Evolutionary conservation across 1,284 basidiomycete species (phyloP).

Genomic region (Cystobasidium slooffiae): DNA sequence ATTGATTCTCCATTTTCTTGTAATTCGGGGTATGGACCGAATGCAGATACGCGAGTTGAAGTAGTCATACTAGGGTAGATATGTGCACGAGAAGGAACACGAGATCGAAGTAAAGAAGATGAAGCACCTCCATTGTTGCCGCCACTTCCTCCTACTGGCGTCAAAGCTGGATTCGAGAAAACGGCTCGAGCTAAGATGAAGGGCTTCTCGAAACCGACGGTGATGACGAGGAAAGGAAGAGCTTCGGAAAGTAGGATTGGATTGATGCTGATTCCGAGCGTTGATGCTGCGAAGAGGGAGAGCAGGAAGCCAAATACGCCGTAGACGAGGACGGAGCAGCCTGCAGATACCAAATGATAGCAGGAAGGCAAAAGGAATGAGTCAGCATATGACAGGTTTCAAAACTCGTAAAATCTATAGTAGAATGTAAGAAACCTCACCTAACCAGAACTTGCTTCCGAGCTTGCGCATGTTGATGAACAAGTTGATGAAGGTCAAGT

Average conservation of each 20-base stretch:
- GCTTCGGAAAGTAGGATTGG: slow-evolving; percentile 92
- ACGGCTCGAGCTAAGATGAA: slow-evolving; percentile 88
- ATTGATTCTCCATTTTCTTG: slow-evolving; percentile 44
- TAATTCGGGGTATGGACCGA: slow-evolving; percentile 43
- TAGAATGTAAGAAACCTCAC: slow-evolving; percentile 53
- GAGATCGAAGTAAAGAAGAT: slow-evolving; percentile 43
- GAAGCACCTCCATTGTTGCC: slow-evolving; percentile 15
- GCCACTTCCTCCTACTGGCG: slow-evolving; percentile 53
- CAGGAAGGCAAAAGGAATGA: background rate
- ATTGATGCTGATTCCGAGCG: slow-evolving; percentile 84
- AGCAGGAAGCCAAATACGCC: slow-evolving; percentile 86
- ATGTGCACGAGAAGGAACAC: slow-evolving; percentile 58
- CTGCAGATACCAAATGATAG: slow-evolving; percentile 55
- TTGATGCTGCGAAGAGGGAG: slow-evolving; percentile 80
- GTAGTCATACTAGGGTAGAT: slow-evolving; percentile 42
- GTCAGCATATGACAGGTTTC: background rate
- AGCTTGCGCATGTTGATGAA: slow-evolving; percentile 83
- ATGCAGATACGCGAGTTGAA: slow-evolving; percentile 44
- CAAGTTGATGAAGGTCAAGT: slow-evolving; percentile 87
- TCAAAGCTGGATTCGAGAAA: slow-evolving; percentile 79
- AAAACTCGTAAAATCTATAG: too few relatives aligned
- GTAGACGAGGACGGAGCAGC: slow-evolving; percentile 79
- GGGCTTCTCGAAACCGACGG: slow-evolving; percentile 97
- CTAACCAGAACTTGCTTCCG: slow-evolving; percentile 85
- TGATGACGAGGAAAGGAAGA: slow-evolving; percentile 95